Percentiles rank a stretch among this genome's conserved stretches.
phyloP scores from a whole-genome alignment of 1,284 basidiomycete genomes.

The Leccinum fallax region DNA sequence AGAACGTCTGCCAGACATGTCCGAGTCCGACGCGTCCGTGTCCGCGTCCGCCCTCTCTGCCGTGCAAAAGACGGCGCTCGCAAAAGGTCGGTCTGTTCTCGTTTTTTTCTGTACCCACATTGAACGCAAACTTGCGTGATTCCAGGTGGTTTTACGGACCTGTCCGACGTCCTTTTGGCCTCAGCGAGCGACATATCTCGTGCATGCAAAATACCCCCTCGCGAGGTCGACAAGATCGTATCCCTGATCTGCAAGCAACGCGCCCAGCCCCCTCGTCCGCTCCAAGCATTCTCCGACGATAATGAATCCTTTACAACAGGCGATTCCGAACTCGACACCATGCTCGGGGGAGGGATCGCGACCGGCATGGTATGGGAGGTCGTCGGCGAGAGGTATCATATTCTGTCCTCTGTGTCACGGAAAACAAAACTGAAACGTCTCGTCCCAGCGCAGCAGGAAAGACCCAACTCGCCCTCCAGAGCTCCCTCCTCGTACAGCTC shows the following conservation, averaged over 20 bases:
- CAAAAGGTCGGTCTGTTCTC: constrained; percentile 26
- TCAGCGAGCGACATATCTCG: constrained; percentile 53
- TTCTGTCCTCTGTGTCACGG: background rate
- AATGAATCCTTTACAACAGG: constrained; percentile 11
- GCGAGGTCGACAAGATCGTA: constrained; percentile 49
- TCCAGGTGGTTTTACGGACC: constrained; percentile 47
- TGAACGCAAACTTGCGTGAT: background rate
- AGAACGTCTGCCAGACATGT: background rate
- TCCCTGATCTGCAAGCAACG: constrained; percentile 46
- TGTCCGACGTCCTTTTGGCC: constrained; percentile 53
- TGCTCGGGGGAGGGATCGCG: constrained; percentile 74
- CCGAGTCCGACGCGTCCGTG: background rate
- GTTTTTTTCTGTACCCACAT: background rate
- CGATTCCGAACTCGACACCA: constrained; percentile 51
- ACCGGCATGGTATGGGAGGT: constrained; percentile 84
- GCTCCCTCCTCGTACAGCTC: constrained; percentile 76
- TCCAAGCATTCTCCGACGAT: constrained; percentile 42
- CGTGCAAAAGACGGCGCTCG: constrained; percentile 25
- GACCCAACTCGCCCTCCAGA: constrained; percentile 75
- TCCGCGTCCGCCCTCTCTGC: constrained; percentile 16
- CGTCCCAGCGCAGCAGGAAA: constrained; percentile 79
- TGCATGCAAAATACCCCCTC: constrained; percentile 51
- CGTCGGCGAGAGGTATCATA: constrained; percentile 77
- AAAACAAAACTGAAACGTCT: constrained; percentile 6
- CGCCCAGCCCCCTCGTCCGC: constrained; percentile 35